These are phyloP conservation scores for Bassia scoparia DNA, from an alignment of 148 eudicot genomes.

Conservation along the genomic window DNA sequence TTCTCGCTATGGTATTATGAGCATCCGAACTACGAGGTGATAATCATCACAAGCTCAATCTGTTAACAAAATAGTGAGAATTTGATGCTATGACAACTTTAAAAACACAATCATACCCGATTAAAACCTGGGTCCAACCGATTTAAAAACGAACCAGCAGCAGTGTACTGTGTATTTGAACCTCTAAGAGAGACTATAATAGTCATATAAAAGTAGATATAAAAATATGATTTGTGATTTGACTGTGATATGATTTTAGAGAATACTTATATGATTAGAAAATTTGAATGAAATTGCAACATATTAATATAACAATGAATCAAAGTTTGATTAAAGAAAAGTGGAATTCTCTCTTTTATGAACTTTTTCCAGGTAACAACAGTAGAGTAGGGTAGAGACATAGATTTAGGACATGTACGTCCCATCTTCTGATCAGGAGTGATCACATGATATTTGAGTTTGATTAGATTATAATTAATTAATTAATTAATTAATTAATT, in stretches of 20 bases:
- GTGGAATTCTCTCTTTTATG: neutral
- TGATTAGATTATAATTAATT: constrained; percentile 14
- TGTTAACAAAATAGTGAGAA: no score
- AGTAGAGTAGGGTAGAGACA: constrained; percentile 15
- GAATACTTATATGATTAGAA: neutral
- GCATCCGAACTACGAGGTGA: no score
- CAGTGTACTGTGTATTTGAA: no score
- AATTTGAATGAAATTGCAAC: neutral
- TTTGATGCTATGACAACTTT: no score
- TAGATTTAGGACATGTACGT: constrained; percentile 7
- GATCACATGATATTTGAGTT: neutral
- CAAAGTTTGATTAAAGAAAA: constrained; percentile 3
- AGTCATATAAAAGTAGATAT: no score
- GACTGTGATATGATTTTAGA: neutral
- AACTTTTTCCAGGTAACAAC: neutral
- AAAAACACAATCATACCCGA: no score
- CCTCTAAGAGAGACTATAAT: no score
- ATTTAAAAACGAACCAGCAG: neutral
- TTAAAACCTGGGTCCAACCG: constrained; percentile 27
- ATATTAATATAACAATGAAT: neutral
- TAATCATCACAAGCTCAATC: no score
- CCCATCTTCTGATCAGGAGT: constrained; percentile 1
- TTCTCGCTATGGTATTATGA: no score
- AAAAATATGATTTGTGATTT: neutral
- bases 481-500: constrained; percentile 2